These are phyloP conservation scores for Bruguiera gymnorhiza DNA, from an alignment of 345 rosid genomes.

Conservation along the genomic window DNA sequence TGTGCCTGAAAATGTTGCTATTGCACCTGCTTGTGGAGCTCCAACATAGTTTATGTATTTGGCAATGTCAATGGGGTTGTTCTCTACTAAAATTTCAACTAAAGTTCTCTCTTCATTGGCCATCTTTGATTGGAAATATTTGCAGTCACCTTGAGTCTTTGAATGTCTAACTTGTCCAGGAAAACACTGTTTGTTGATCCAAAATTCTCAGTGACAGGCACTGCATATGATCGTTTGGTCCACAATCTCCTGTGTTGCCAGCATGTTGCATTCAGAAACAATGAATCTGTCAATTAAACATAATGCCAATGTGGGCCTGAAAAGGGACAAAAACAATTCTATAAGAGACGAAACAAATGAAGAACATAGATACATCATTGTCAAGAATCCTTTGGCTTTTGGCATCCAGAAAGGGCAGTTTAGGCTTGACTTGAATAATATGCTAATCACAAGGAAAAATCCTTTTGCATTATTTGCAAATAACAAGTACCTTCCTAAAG, in stretches of 20 bases:
- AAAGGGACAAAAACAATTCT: neutral
- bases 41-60: conserved; percentile 23
- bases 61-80: conserved; percentile 23
- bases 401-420: neutral
- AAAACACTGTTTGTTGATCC: neutral
- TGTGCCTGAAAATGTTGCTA: conserved; percentile 33
- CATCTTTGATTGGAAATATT: conserved; percentile 9
- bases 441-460: neutral
- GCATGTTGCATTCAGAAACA: no score
- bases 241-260: neutral
- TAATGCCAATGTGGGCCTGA: neutral
- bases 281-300: neutral
- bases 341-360: neutral
- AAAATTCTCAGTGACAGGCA: neutral
- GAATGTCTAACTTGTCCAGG: neutral
- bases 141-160: neutral
- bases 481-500: no score
- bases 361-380: neutral
- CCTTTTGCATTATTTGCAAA: no score
- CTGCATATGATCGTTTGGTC: neutral
- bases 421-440: neutral
- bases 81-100: conserved; percentile 27
- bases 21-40: conserved; percentile 33
- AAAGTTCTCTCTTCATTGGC: conserved; percentile 17
- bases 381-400: conserved; percentile 3